Evolutionary conservation across 768 basidiomycete species (phyloP).

Genomic region (Hydnum rufescens): DNA sequence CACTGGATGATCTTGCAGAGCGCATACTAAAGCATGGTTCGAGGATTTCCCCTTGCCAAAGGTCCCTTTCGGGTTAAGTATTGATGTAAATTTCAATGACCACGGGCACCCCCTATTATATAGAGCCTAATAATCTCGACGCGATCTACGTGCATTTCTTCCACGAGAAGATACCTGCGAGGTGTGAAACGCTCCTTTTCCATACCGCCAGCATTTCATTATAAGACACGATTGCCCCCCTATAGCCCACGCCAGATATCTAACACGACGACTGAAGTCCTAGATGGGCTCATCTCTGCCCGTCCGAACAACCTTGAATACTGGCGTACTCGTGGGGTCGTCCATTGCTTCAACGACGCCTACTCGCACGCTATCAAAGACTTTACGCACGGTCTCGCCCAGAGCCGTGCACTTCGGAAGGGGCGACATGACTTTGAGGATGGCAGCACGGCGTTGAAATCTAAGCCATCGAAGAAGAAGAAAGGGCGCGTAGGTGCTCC

Average conservation of each 20-base stretch:
- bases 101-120: constrained; percentile 3
- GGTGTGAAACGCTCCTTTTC: constrained; percentile 26
- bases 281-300: constrained; percentile 58
- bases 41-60: neutral
- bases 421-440: constrained; percentile 16
- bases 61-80: no score
- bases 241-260: constrained; percentile 47
- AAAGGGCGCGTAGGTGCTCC: neutral
- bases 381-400: constrained; percentile 62
- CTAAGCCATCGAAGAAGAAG: neutral
- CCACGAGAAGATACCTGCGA: constrained; percentile 85
- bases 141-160: constrained; percentile 86
- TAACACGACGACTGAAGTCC: constrained; percentile 53
- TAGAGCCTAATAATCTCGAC: constrained; percentile 59
- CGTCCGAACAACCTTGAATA: constrained; percentile 68
- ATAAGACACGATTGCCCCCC: neutral
- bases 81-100: neutral
- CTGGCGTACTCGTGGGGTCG: constrained; percentile 75
- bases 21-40: constrained; percentile 52
- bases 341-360: constrained; percentile 76
- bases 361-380: constrained; percentile 54
- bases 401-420: constrained; percentile 51
- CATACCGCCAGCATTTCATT: neutral
- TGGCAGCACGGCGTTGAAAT: neutral
- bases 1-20: constrained; percentile 84